A percentile compares a stretch with the other conserved stretches of the same genome.
Conservation (phyloP, 306 rosid genomes). For the Dalbergia oliveri region DNA sequence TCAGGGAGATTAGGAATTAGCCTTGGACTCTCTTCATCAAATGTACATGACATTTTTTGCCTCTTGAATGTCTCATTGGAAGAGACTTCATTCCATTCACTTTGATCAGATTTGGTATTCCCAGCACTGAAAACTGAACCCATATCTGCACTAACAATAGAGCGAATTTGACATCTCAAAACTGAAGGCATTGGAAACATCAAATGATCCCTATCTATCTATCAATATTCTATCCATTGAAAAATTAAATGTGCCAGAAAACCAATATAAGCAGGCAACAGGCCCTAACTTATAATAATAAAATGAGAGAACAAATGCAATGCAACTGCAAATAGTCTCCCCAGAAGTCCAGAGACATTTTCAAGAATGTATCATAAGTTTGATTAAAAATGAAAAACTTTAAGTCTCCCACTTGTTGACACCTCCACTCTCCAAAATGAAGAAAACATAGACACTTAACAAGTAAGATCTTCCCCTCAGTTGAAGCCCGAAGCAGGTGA, state of each 20-base stretch:
- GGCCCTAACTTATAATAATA: not conserved
- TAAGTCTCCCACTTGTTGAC: not conserved
- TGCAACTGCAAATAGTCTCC: conserved; percentile 29
- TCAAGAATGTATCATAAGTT: conserved; percentile 27
- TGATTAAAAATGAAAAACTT: not conserved
- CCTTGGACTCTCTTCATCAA: conserved; percentile 70
- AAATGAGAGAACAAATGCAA: not conserved
- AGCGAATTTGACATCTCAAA: conserved; percentile 28
- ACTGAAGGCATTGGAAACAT: not conserved
- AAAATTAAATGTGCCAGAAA: conserved; percentile 7
- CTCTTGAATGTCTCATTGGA: conserved; percentile 69
- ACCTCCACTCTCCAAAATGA: conserved; percentile 12
- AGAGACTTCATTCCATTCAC: conserved; percentile 52
- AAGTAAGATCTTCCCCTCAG: conserved; percentile 2
- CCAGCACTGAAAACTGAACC: conserved; percentile 75
- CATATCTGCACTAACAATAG: conserved; percentile 57
- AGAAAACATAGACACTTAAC: not conserved
- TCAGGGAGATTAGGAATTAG: conserved; percentile 89
- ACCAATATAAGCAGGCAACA: conserved; percentile 13
- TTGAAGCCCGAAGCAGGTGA: not conserved
- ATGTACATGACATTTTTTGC: conserved; percentile 67
- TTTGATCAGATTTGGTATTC: conserved; percentile 47
- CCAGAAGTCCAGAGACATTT: not conserved
- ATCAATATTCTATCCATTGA: not conserved
- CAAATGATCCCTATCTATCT: conserved; percentile 32